phyloP scores from a whole-genome alignment of 2,329 filamentous ascomycete genomes.

The Fonsecaea pedrosoi region DNA sequence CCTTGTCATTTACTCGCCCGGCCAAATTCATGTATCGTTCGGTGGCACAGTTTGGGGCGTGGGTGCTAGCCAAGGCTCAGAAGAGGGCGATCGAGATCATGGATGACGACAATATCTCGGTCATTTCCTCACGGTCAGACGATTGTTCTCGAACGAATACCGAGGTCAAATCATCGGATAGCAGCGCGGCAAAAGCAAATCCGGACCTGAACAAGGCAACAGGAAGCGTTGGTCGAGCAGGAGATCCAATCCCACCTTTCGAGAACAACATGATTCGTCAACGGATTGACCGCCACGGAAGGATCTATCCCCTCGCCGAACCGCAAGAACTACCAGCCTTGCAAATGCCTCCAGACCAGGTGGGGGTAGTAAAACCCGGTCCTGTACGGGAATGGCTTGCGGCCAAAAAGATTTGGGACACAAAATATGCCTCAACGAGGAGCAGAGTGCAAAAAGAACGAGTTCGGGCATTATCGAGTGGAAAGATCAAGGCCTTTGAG shows the following conservation, averaged over 20 bases:
- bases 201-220: conserved; percentile 33
- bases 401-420: conserved; percentile 75
- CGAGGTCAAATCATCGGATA: conserved; percentile 24
- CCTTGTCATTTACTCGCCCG: conserved; percentile 92
- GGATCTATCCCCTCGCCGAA: conserved; percentile 70
- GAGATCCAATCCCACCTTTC: conserved; percentile 81
- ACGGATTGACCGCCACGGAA: conserved; percentile 78
- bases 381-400: conserved; percentile 84
- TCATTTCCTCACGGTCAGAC: conserved; percentile 70
- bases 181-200: conserved; percentile 36
- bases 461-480: conserved; percentile 72
- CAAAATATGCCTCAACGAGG: conserved; percentile 72
- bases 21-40: conserved; percentile 96
- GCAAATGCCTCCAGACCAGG: conserved; percentile 65
- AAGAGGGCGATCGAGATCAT: conserved; percentile 78
- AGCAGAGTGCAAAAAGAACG: conserved; percentile 75
- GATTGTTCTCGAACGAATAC: conserved; percentile 42
- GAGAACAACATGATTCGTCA: conserved; percentile 90
- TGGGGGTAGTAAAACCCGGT: conserved; percentile 80
- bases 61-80: conserved; percentile 84
- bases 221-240: conserved; percentile 77
- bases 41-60: conserved; percentile 90
- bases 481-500: conserved; percentile 71
- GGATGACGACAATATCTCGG: conserved; percentile 77
- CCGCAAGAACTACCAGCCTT: conserved; percentile 70